These are phyloP conservation scores for Hypoxylon lienhwacheense DNA, from an alignment of 495 filamentous ascomycete species.

Conservation along the genomic window DNA sequence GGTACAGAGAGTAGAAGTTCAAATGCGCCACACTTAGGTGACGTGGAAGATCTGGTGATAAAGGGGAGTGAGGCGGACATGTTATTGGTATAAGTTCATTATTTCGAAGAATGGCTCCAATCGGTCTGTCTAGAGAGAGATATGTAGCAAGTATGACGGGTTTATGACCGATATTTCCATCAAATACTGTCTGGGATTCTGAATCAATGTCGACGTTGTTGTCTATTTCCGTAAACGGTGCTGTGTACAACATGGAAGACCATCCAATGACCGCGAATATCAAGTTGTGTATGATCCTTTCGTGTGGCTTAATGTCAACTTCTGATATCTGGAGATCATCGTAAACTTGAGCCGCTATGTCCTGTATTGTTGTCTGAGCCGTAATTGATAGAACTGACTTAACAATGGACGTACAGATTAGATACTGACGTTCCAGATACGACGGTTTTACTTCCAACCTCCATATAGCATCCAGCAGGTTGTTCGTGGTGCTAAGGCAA, in stretches of 20 bases:
- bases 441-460: neutral
- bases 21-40: neutral
- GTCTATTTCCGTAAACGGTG: neutral
- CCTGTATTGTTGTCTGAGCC: conserved; percentile 6
- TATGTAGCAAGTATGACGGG: neutral
- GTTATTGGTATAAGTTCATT: neutral
- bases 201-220: neutral
- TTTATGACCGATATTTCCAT: too few relatives aligned
- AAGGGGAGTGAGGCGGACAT: neutral
- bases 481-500: neutral
- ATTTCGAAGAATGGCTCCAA: conserved; percentile 3
- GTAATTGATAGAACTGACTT: neutral
- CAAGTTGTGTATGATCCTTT: neutral
- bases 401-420: neutral
- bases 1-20: conserved; percentile 1
- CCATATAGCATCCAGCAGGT: neutral
- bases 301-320: neutral
- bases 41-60: neutral
- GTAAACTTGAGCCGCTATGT: neutral
- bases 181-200: neutral
- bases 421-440: conserved; percentile 1
- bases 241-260: conserved; percentile 7
- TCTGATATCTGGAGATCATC: neutral
- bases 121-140: neutral
- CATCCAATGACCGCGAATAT: conserved; percentile 8